These are phyloP conservation scores for Cytospora leucostoma DNA, from an alignment of 2,329 filamentous ascomycete genomes.

Conservation along the genomic window DNA sequence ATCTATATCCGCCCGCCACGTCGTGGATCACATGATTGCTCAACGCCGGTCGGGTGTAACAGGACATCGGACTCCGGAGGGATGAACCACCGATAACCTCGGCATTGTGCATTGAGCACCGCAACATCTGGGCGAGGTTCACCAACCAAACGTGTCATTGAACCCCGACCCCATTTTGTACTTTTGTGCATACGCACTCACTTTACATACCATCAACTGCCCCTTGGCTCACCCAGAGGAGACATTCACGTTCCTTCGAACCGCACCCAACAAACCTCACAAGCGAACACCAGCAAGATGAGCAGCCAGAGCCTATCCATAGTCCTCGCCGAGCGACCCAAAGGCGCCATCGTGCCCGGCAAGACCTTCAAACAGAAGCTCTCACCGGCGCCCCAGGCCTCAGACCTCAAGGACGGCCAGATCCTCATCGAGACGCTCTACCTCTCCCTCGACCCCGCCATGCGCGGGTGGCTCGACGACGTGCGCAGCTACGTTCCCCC, in stretches of 20 bases:
- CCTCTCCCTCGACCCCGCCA: slow-evolving; percentile 63
- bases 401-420: slow-evolving; percentile 51
- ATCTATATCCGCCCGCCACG: not conserved
- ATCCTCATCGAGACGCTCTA: slow-evolving; percentile 54
- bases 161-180: not conserved
- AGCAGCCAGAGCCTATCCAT: slow-evolving; percentile 24
- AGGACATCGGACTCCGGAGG: not conserved
- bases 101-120: not conserved
- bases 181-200: too few relatives aligned
- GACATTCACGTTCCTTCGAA: not conserved
- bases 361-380: slow-evolving; percentile 62
- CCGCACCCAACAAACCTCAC: not conserved
- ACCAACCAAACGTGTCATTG: not conserved
- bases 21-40: not conserved
- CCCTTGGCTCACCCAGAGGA: not conserved
- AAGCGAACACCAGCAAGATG: slow-evolving; percentile 2
- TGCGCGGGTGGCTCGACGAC: slow-evolving; percentile 62
- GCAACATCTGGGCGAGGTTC: not conserved
- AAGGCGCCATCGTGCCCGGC: slow-evolving; percentile 60
- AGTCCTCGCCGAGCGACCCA: slow-evolving; percentile 65
- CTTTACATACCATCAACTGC: not conserved
- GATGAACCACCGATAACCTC: not conserved
- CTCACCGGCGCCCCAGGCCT: slow-evolving; percentile 51
- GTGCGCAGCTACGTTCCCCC: slow-evolving; percentile 57
- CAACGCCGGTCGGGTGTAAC: not conserved